Evolutionary conservation across 2,329 filamentous ascomycete species (phyloP), one percentile per base, ranked within the genome.

Genomic region (Calonectria fujianensis): DNA sequence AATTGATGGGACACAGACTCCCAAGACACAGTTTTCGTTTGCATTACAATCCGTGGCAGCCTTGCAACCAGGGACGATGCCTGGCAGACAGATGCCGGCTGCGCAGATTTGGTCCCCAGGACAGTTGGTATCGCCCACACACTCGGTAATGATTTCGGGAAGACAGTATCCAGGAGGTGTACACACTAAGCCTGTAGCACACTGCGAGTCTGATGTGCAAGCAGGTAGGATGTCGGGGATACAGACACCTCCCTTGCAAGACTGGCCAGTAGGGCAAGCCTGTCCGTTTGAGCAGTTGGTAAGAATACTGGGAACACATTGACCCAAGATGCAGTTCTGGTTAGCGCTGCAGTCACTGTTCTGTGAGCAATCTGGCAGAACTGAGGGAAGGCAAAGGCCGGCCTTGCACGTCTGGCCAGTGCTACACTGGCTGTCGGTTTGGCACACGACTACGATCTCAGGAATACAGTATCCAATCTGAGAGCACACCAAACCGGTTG

Each of bases 211-310:
- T 2, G 45, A 65, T 11, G 52, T 27, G 16, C 70, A 72, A 24
- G 32, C 37, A n/a, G 70, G 64, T 6, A 72, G 41, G 11, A 63
- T 45, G n/a, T 35, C 54, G 0, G 70, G 70, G 3, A 72, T 32
- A 50, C 70, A 72, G 4, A 72, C 16, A 9, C 70, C 70, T 9
- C 32, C 27, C 7, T 54, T 72, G 16, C 70, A 72, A 8, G 39
- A 57, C 32, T 72, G 70, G 1, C 39, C 29, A 18, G 63, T 4
- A 1, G 48, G 24, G 5, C 70, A 72, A 9, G 51, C 20, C 1
- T 41, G 18, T 6, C 51, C 63, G 1, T 13, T 14, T 2, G 70
- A 32, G 9, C 70, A 72, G n/a, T 45, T 32, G 4, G 71, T 50
- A 3, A 73, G 29, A 35, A 27, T 20, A 20, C 24, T 65, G 18